A percentile compares a stretch with the other conserved stretches of the same genome.
Conservation (phyloP, 306 rosid genomes). For the Vigna mungo region DNA sequence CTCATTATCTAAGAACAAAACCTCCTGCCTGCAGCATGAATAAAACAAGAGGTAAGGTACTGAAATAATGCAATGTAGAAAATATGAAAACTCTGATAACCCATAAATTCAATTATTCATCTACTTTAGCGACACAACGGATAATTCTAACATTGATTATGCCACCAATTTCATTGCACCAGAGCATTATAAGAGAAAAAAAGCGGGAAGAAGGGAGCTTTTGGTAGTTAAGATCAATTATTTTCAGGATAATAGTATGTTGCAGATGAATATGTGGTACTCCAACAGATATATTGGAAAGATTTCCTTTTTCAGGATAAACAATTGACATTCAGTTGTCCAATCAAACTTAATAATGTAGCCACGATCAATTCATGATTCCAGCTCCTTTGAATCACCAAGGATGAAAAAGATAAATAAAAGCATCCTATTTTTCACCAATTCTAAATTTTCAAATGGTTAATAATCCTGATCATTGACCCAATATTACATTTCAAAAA, state of each 20-base stretch:
- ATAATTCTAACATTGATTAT: slow-evolving; percentile 27
- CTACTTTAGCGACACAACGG: slow-evolving; percentile 15
- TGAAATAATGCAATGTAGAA: slow-evolving; percentile 21
- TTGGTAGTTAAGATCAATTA: background rate
- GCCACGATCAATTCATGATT: background rate
- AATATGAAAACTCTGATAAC: slow-evolving; percentile 13
- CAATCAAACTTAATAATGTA: slow-evolving; percentile 8
- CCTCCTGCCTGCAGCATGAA: slow-evolving; percentile 81
- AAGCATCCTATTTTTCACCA: slow-evolving; percentile 11
- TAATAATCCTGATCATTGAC: slow-evolving; percentile 17
- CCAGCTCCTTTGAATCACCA: slow-evolving; percentile 27
- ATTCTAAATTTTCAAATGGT: slow-evolving; percentile 1
- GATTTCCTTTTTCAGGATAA: background rate
- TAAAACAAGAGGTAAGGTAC: slow-evolving; percentile 35
- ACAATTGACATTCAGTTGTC: background rate
- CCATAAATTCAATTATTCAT: slow-evolving; percentile 1
- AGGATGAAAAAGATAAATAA: background rate
- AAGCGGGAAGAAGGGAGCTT: background rate
- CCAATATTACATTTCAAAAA: slow-evolving; percentile 29
- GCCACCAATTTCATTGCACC: slow-evolving; percentile 22
- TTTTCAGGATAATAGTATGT: slow-evolving; percentile 18
- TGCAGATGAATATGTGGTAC: slow-evolving; percentile 46
- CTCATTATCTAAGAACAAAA: slow-evolving; percentile 86
- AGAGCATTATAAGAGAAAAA: slow-evolving; percentile 19
- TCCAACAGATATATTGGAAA: slow-evolving; percentile 17